These are phyloP conservation scores for Podospora bellae-mahoneyi DNA, from an alignment of 495 filamentous ascomycete species.

Conservation along the genomic window DNA sequence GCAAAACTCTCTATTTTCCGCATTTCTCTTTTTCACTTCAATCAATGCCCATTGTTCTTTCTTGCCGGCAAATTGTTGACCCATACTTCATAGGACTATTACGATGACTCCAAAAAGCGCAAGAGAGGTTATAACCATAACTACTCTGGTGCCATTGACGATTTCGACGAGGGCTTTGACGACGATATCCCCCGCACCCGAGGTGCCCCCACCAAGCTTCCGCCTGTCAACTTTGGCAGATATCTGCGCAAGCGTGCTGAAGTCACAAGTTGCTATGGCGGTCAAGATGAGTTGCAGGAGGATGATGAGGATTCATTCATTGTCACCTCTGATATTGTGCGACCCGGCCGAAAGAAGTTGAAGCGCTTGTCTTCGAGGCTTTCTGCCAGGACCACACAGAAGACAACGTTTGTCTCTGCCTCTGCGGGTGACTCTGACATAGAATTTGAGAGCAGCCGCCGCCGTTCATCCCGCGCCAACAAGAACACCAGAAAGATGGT, in stretches of 20 bases:
- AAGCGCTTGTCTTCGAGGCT: not conserved
- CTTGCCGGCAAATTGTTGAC: constrained; percentile 2
- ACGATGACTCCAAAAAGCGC: constrained; percentile 23
- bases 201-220: constrained; percentile 9
- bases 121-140: constrained; percentile 24
- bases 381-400: constrained; percentile 8
- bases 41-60: not conserved
- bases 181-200: constrained; percentile 14
- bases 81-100: constrained; percentile 9
- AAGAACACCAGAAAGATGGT: constrained; percentile 55
- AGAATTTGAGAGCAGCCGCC: constrained; percentile 44
- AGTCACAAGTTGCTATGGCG: constrained; percentile 34
- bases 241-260: constrained; percentile 28
- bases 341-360: constrained; percentile 12
- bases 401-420: not conserved
- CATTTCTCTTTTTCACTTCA: not conserved
- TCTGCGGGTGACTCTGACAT: constrained; percentile 37
- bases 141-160: constrained; percentile 24
- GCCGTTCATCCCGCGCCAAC: constrained; percentile 51
- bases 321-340: constrained; percentile 38
- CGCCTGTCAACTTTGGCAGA: constrained; percentile 14
- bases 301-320: constrained; percentile 26
- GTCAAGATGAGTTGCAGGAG: constrained; percentile 44
- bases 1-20: not conserved
- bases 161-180: constrained; percentile 34